Conservation (phyloP, 495 filamentous ascomycete genomes). For the Gamarada debralockiae region DNA sequence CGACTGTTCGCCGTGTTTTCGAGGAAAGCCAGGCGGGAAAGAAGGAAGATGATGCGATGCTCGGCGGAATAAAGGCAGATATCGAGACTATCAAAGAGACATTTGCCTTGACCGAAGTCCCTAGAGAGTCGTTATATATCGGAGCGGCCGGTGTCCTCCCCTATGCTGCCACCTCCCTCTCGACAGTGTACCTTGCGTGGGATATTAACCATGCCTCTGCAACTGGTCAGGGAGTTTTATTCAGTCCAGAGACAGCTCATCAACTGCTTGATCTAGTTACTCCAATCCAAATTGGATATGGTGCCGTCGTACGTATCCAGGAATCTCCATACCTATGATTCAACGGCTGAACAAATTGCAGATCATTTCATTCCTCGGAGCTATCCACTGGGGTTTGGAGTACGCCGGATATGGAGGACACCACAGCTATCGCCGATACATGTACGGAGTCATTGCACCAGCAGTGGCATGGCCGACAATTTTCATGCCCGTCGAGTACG, state of each 20-base stretch:
- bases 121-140: slow-evolving; percentile 73
- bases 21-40: slow-evolving; percentile 29
- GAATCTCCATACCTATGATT: neutral
- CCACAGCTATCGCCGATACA: slow-evolving; percentile 73
- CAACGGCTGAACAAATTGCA: slow-evolving; percentile 26
- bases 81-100: slow-evolving; percentile 80
- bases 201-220: slow-evolving; percentile 63
- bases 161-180: slow-evolving; percentile 81
- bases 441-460: slow-evolving; percentile 76
- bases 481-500: slow-evolving; percentile 81
- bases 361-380: slow-evolving; percentile 95
- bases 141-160: slow-evolving; percentile 88
- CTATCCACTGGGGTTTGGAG: slow-evolving; percentile 92
- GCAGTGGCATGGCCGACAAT: slow-evolving; percentile 92
- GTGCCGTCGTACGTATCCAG: slow-evolving; percentile 68
- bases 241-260: slow-evolving; percentile 64
- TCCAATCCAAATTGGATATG: slow-evolving; percentile 90
- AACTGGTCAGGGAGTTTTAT: slow-evolving; percentile 46
- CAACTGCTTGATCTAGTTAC: slow-evolving; percentile 75
- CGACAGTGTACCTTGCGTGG: slow-evolving; percentile 84
- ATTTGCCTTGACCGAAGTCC: slow-evolving; percentile 73
- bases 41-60: slow-evolving; percentile 46
- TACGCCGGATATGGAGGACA: slow-evolving; percentile 71
- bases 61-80: slow-evolving; percentile 66
- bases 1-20: slow-evolving; percentile 51